Percentiles rank a stretch among this genome's conserved stretches.
Evolutionary conservation across 148 eudicot species (phyloP).

Genomic region (Cornus florida): DNA sequence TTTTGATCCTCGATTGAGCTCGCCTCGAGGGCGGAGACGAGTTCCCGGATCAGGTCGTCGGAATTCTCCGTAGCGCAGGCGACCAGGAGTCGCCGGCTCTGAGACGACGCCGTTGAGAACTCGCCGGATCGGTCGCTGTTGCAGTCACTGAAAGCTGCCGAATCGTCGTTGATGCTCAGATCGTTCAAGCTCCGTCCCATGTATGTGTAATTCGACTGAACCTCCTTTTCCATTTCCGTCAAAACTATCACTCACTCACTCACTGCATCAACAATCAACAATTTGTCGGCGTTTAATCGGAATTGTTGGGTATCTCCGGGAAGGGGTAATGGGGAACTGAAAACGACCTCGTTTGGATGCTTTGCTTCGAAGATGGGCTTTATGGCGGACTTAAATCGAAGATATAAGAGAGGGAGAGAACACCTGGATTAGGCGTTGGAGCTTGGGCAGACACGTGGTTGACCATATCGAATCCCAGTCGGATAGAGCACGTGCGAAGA

Average conservation of each 20-base stretch:
- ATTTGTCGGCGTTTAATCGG: not conserved
- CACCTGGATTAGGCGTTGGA: slow-evolving; percentile 17
- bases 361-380: not conserved
- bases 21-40: slow-evolving; percentile 57
- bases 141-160: slow-evolving; percentile 91
- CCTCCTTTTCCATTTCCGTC: slow-evolving; percentile 52
- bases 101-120: slow-evolving; percentile 47
- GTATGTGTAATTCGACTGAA: slow-evolving; percentile 42
- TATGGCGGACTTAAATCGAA: not conserved
- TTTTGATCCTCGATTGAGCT: slow-evolving; percentile 53
- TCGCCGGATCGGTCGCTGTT: slow-evolving; percentile 87
- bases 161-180: slow-evolving; percentile 34
- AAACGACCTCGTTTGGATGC: slow-evolving; percentile 25
- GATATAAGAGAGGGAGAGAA: not conserved
- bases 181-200: slow-evolving; percentile 55
- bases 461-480: slow-evolving; percentile 27
- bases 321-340: too few relatives aligned
- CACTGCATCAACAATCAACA: not conserved
- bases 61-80: slow-evolving; percentile 65
- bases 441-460: slow-evolving; percentile 32
- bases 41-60: slow-evolving; percentile 57
- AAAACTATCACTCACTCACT: too few relatives aligned
- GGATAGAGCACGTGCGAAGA: slow-evolving; percentile 42
- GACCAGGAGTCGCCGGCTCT: slow-evolving; percentile 57
- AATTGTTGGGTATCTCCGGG: not conserved